phyloP scores from a whole-genome alignment of 148 eudicot genomes.

The Polygonum maritimum region DNA sequence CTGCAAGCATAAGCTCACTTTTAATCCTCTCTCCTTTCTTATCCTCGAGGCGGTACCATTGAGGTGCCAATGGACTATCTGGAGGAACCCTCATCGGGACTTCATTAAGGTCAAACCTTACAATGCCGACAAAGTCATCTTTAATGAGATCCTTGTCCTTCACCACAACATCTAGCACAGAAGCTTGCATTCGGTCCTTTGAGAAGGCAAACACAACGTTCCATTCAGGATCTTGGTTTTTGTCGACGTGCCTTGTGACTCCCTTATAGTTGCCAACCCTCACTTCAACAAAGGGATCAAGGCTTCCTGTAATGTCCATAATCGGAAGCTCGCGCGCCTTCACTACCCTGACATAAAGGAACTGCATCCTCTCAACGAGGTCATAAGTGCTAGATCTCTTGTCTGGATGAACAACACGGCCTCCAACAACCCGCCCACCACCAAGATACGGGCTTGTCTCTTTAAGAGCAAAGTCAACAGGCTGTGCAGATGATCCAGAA shows the following conservation, averaged over 20 bases:
- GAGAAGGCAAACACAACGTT: constrained; percentile 92
- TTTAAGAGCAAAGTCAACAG: constrained; percentile 79
- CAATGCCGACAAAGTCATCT: constrained; percentile 86
- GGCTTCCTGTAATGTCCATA: constrained; percentile 85
- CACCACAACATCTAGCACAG: constrained; percentile 68
- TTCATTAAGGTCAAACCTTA: constrained; percentile 78
- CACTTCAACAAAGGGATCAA: constrained; percentile 90
- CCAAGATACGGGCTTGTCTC: constrained; percentile 97
- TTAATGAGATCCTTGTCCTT: constrained; percentile 83
- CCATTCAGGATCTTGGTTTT: constrained; percentile 79
- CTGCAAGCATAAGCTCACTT: constrained; percentile 91
- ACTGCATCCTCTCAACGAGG: constrained; percentile 87
- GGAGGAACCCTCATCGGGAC: constrained; percentile 91
- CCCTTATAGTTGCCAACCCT: constrained; percentile 88
- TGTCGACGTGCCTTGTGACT: constrained; percentile 77
- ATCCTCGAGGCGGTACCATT: constrained; percentile 88
- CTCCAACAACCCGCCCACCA: constrained; percentile 91
- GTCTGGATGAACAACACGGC: constrained; percentile 66
- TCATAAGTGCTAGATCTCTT: constrained; percentile 68
- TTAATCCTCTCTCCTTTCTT: constrained; percentile 74
- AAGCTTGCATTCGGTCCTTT: constrained; percentile 78
- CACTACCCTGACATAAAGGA: constrained; percentile 80
- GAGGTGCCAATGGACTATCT: constrained; percentile 93
- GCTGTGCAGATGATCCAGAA: constrained; percentile 65
- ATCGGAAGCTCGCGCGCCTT: constrained; percentile 88